phyloP scores from a whole-genome alignment of 257 asterid species.

The Leptodermis oblonga region DNA sequence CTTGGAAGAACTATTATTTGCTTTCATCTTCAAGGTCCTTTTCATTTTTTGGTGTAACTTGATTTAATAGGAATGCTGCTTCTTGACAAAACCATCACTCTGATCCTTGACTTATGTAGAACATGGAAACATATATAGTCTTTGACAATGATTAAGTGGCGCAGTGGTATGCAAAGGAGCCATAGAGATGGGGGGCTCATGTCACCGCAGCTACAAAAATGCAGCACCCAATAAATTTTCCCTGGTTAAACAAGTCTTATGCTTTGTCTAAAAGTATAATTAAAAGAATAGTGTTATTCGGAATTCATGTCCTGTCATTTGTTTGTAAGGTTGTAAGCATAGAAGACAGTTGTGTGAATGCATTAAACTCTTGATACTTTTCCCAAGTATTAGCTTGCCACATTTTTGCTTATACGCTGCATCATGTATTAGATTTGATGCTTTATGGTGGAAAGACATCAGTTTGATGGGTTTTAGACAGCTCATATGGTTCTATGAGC shows the following conservation, averaged over 20 bases:
- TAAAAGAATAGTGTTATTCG: not conserved
- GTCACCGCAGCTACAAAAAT: too few species aligned
- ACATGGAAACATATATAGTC: too few species aligned
- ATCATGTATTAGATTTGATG: not conserved
- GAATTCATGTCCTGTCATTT: not conserved
- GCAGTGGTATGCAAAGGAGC: too few species aligned
- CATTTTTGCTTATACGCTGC: not conserved
- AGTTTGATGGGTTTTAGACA: not conserved
- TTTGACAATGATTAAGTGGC: too few species aligned
- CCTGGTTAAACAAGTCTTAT: too few species aligned
- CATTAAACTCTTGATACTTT: not conserved
- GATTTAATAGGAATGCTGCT: not conserved
- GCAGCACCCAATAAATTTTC: too few species aligned
- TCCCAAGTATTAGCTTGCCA: not conserved
- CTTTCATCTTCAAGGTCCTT: not conserved
- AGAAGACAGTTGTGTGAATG: not conserved
- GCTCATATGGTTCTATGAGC: not conserved
- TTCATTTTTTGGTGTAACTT: not conserved
- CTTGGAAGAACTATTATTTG: not conserved
- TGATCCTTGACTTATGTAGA: not conserved
- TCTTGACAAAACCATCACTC: not conserved
- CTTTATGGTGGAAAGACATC: not conserved
- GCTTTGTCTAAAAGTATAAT: not conserved
- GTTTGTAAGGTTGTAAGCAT: not conserved
- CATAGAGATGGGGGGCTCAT: too few species aligned